phyloP scores from a whole-genome alignment of 1,284 basidiomycete species.

The Lentinula novae-zelandiae region DNA sequence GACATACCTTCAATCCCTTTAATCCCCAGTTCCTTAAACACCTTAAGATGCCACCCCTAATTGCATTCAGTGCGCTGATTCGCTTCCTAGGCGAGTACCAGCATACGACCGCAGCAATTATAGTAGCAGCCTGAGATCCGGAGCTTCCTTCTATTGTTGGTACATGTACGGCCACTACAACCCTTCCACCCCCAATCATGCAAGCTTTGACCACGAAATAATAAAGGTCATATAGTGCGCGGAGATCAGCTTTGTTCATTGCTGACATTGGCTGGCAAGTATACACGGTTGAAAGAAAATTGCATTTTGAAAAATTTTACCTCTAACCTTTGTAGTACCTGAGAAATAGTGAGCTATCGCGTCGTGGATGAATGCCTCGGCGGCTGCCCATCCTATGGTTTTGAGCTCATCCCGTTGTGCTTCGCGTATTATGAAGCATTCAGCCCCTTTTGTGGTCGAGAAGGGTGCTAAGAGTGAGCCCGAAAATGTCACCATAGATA shows the following conservation, averaged over 20 bases:
- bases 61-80: background rate
- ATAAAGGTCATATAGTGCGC: background rate
- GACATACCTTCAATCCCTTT: background rate
- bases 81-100: conserved; percentile 9
- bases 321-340: background rate
- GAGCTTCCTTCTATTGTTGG: background rate
- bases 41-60: conserved; percentile 1
- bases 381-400: background rate
- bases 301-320: background rate
- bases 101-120: conserved; percentile 2
- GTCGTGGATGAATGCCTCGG: conserved; percentile 3
- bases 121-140: background rate
- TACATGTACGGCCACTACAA: background rate
- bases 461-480: conserved; percentile 13
- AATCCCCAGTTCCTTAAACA: conserved; percentile 5
- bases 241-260: background rate
- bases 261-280: background rate
- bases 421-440: conserved; percentile 1
- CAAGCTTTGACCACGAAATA: background rate
- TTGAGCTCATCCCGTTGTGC: background rate
- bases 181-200: background rate
- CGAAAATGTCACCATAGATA: conserved; percentile 4
- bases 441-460: background rate
- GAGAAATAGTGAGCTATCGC: background rate
- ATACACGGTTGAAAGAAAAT: background rate